Conservation (phyloP, 2,329 filamentous ascomycete species). For the Neofusicoccum umdonicola region DNA sequence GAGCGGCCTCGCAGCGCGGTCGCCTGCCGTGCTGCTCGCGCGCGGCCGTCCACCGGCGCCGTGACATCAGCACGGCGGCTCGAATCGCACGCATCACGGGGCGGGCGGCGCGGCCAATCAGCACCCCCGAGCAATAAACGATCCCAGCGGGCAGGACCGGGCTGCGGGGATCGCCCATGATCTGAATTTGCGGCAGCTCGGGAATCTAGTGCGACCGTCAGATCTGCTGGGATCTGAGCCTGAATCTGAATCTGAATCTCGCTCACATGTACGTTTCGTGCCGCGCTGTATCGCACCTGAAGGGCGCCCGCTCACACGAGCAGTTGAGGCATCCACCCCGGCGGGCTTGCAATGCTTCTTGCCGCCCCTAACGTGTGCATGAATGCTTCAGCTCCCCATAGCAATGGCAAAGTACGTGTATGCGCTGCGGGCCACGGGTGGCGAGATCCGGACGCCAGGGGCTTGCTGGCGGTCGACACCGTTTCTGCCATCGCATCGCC, state of each 20-base stretch:
- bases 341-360: not conserved
- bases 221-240: conserved; percentile 6
- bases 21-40: not conserved
- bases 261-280: not conserved
- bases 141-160: conserved; percentile 1
- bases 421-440: not conserved
- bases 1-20: not conserved
- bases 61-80: not conserved
- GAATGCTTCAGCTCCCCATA: not conserved
- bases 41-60: not conserved
- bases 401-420: too few relatives aligned
- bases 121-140: not conserved
- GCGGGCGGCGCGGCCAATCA: not conserved
- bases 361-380: not conserved
- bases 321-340: too few relatives aligned
- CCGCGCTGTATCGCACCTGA: not conserved
- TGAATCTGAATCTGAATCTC: conserved; percentile 2
- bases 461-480: not conserved
- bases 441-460: not conserved
- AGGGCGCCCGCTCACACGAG: not conserved
- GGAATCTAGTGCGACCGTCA: conserved; percentile 11
- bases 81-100: not conserved
- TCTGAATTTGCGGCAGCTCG: conserved; percentile 7
- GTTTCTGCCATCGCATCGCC: not conserved
- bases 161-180: conserved; percentile 12